These are phyloP conservation scores for Picea abies DNA, from an alignment of 83 land plant genomes.

Conservation along the genomic window DNA sequence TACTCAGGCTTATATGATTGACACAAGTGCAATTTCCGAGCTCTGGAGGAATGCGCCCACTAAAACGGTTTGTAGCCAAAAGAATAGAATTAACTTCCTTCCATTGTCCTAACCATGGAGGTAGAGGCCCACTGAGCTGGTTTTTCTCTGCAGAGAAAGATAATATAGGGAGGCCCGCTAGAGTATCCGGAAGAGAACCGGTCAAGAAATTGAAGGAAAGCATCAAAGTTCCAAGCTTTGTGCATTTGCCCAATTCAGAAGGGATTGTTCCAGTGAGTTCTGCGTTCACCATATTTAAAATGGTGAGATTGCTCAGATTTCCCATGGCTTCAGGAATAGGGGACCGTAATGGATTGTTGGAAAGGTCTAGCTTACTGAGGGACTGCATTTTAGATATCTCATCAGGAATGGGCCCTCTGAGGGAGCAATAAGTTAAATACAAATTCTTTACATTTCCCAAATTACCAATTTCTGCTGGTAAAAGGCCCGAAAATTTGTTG, in stretches of 20 bases:
- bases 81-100: constrained; percentile 31
- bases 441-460: constrained; percentile 15
- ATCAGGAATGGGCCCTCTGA: constrained; percentile 22
- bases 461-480: constrained; percentile 20
- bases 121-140: constrained; percentile 43
- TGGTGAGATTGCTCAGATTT: constrained; percentile 21
- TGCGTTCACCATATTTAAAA: constrained; percentile 19
- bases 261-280: constrained; percentile 23
- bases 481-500: constrained; percentile 25
- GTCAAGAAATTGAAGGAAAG: constrained; percentile 51
- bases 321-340: constrained; percentile 26
- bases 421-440: constrained; percentile 13
- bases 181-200: constrained; percentile 52
- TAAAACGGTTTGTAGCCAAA: constrained; percentile 36
- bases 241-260: constrained; percentile 38
- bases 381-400: constrained; percentile 10
- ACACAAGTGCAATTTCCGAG: constrained; percentile 50
- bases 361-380: constrained; percentile 21
- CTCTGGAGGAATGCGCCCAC: constrained; percentile 44
- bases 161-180: constrained; percentile 33
- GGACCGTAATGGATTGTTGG: constrained; percentile 27
- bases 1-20: constrained; percentile 36
- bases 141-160: constrained; percentile 53
- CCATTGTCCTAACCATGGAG: constrained; percentile 48
- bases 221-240: constrained; percentile 30